phyloP scores from a whole-genome alignment of 305 asterid genomes.

The Salvia sclarea region DNA sequence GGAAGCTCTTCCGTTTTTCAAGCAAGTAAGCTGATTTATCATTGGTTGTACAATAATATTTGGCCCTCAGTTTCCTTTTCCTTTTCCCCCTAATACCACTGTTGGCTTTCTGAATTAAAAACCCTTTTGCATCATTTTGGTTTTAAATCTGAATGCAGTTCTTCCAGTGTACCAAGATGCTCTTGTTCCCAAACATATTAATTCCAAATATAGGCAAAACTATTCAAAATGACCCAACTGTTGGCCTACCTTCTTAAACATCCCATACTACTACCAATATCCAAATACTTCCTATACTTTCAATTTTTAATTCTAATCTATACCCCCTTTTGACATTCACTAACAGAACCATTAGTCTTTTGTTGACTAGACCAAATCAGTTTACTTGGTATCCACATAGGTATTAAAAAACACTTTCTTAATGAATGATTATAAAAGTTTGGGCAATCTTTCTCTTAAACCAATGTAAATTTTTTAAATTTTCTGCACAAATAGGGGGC shows the following conservation, averaged over 20 bases:
- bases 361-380: too few species aligned
- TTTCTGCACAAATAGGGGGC: too few species aligned
- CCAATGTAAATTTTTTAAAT: too few species aligned
- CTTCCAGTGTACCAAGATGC: slow-evolving; percentile 6
- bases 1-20: slow-evolving; percentile 73
- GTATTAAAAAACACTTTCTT: too few species aligned
- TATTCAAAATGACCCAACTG: not conserved
- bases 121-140: not conserved
- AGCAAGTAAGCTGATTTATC: slow-evolving; percentile 55
- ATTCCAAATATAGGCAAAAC: not conserved
- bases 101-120: slow-evolving; percentile 4
- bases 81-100: not conserved
- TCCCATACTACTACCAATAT: not conserved
- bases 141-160: slow-evolving; percentile 1
- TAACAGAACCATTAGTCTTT: too few species aligned
- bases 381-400: too few species aligned
- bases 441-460: too few species aligned
- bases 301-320: too few species aligned
- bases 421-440: too few species aligned
- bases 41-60: slow-evolving; percentile 1
- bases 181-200: slow-evolving; percentile 13
- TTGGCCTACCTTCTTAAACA: not conserved
- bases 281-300: not conserved
- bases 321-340: not conserved
- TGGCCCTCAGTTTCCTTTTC: slow-evolving; percentile 16